These are phyloP conservation scores for Alternaria tenuissima DNA, from an alignment of 2,329 filamentous ascomycete species.

Conservation along the genomic window DNA sequence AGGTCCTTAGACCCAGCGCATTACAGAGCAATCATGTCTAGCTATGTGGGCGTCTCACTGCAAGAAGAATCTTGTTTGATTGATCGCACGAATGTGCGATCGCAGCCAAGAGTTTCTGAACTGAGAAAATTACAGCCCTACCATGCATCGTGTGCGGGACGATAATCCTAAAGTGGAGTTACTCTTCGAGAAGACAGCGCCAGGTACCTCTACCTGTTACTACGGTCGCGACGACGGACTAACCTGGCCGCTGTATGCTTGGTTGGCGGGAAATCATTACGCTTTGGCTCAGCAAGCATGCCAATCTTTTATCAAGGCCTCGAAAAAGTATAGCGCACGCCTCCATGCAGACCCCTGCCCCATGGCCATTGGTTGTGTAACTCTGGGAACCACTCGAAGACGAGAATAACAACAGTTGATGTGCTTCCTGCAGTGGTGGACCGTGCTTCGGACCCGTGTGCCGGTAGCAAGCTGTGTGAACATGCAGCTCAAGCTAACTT, in stretches of 20 bases:
- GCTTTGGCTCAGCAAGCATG: constrained; percentile 20
- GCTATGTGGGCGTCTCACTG: neutral
- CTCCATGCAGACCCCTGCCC: constrained; percentile 35
- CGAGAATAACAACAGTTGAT: constrained; percentile 44
- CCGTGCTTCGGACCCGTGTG: constrained; percentile 37
- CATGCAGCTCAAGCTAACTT: constrained; percentile 28
- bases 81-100: neutral
- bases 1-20: neutral
- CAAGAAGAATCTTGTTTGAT: neutral
- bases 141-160: constrained; percentile 14
- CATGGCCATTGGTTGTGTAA: constrained; percentile 28
- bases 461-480: constrained; percentile 28
- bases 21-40: neutral
- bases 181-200: constrained; percentile 13
- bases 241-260: constrained; percentile 27
- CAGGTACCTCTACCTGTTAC: constrained; percentile 16
- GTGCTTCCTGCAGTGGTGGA: constrained; percentile 35
- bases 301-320: constrained; percentile 46
- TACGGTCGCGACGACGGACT: constrained; percentile 32
- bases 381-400: constrained; percentile 40
- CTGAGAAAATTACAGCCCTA: constrained; percentile 23
- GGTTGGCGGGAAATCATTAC: constrained; percentile 10
- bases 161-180: constrained; percentile 21
- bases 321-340: constrained; percentile 34
- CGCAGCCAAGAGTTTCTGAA: neutral